Base-by-base conservation (phyloP, 2,329 filamentous ascomycete species). In the Paraconiothyrium sp. region DNA sequence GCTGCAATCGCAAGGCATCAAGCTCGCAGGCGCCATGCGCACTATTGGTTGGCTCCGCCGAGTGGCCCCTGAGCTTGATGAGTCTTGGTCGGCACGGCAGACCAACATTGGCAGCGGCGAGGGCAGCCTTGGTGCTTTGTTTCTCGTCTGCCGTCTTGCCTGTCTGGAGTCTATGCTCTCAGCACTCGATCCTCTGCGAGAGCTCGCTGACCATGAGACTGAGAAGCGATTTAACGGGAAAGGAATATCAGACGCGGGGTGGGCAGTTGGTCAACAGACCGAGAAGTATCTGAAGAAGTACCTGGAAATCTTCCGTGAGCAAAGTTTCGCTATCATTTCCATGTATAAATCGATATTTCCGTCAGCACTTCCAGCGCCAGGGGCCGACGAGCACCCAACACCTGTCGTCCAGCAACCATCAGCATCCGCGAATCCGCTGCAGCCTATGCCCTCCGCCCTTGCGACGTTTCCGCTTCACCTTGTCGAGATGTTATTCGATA, bases 251-350 rank as follows among this genome's bases (percentile, higher is more conserved):
- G 49, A 84, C 82, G 85, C 58, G 11, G 72, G 79, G 39, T 91
- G 86, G 86, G 88, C 86, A 2, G 88, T 88, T 0, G 94, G 94
- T 0, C 93, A 97, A 72, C 95, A 98, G 77, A 97, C 94, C 0
- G 95, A 98, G 78, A 87, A 93, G 55, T 99, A 93, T 72, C 82
- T 99, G 47, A 99, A 98, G 78, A 88, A 94, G 51, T 99, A 97
- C 78, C 92, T 99, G 71, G 95, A 99, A 76, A 93, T 99, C 32
- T 98, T 98, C 77, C 91, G 95, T 56, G 95, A 99, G 79, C 95
- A 99, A 79, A 97, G 92, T 75, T 99, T 99, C 77, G 92, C 90
- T 47, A 97, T 98, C 62, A 89, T 98, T 32, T 97, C 93, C 61
- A 93, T 98, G 85, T 97, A 96, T 79, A 92, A 90, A 72, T 95